Evolutionary conservation across 495 filamentous ascomycete species (phyloP), one percentile per base, ranked within the genome.

Genomic region (Xylaria grammica): DNA sequence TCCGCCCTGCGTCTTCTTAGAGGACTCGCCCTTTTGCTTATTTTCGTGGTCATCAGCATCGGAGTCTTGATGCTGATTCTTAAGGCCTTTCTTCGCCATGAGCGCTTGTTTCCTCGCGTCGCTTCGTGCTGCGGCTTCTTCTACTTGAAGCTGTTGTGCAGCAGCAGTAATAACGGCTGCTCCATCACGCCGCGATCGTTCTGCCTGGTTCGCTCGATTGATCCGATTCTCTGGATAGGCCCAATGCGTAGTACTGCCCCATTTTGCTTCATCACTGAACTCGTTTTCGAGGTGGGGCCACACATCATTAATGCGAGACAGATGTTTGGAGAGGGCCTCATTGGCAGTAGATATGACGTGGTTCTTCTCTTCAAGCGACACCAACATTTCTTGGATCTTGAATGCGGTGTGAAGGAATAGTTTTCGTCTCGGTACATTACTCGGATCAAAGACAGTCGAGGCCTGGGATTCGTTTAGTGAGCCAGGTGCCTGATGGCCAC

Each of bases 291-390:
- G 86, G 77, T 91, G 88, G 15, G 90, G 89, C 79, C 87, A 96
- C 22, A 93, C 86, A 44, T 89, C 87, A 66, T 98, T 91, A 67
- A 97, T 86, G 24, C 95, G 90, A 58, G 85, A 75, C 22, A 97
- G 79, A 73, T 97, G 93, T 71, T 91, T 94, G 60, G 92, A 86
- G 8, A 98, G 85, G 56, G 93, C 90, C 60, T 96, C 91, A 66
- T 91, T 91, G 46, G 96, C 94, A 4, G 93, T 94, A 3, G 89
- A 88, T 44, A 97, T 89, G 56, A 98, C 93, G 65, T 96, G 94
- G 65, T 96, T 97, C 77, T 99, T 99, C 77, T 99, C 95, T 68
- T 98, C 96, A 34, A 97, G 80, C 0, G 91, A 91, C 61, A 90
- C 84, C 65, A 97, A 85, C 77, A 97, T 88, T 63, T 94, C 90